Conservation (phyloP, 1,284 basidiomycete genomes). For the Cystobasidiaceae sp. region DNA sequence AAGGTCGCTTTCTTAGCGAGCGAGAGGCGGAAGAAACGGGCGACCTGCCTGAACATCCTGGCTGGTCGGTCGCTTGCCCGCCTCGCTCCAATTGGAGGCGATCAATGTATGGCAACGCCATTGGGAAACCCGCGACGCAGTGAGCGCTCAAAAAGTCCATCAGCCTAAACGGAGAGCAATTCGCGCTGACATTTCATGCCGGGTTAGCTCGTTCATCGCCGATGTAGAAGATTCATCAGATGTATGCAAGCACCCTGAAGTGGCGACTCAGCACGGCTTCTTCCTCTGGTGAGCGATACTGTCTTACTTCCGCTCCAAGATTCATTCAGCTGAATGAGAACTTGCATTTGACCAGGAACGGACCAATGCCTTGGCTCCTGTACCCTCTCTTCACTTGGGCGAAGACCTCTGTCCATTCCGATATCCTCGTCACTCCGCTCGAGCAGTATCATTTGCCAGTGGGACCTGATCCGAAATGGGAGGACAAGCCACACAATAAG, state of each 20-base stretch:
- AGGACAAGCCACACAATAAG: conserved; percentile 45
- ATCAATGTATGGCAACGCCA: conserved; percentile 41
- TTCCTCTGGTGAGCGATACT: conserved; percentile 39
- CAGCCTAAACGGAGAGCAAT: conserved; percentile 15
- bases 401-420: conserved; percentile 43
- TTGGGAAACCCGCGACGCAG: conserved; percentile 37
- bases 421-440: conserved; percentile 44
- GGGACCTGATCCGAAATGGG: conserved; percentile 45
- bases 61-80: conserved; percentile 35
- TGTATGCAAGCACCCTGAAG: conserved; percentile 44
- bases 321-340: conserved; percentile 40
- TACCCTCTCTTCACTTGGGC: conserved; percentile 45
- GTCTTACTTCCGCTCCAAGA: conserved; percentile 38
- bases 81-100: conserved; percentile 37
- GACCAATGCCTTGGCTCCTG: conserved; percentile 38
- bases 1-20: conserved; percentile 37
- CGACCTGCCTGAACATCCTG: conserved; percentile 16
- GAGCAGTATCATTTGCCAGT: conserved; percentile 44
- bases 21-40: not conserved
- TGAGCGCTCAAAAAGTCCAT: too few relatives aligned
- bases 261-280: conserved; percentile 43
- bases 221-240: conserved; percentile 41
- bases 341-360: conserved; percentile 37
- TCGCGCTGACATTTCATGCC: not conserved
- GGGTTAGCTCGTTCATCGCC: conserved; percentile 42